Percentiles rank a stretch among this genome's conserved stretches.
Evolutionary conservation across 1,284 basidiomycete species (phyloP).

Genomic region (Sanghuangporus baumii): DNA sequence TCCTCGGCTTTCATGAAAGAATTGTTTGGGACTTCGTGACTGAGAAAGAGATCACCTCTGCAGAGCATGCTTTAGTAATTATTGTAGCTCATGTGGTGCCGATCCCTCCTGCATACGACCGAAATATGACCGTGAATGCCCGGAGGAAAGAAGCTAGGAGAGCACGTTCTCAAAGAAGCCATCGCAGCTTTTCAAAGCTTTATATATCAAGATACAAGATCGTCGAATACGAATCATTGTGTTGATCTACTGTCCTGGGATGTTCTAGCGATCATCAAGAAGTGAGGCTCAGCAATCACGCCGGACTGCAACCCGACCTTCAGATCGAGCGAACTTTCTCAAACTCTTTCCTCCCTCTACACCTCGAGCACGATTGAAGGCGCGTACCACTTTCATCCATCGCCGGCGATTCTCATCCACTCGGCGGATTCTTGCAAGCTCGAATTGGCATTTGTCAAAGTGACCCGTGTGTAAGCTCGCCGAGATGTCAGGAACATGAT

Average conservation of each 20-base stretch:
- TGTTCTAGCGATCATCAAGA: background rate
- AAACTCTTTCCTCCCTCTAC: background rate
- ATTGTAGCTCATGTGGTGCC: too few species aligned
- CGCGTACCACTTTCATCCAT: background rate
- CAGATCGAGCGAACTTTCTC: background rate
- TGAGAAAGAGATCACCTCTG: too few species aligned
- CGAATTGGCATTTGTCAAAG: background rate
- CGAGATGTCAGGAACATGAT: background rate
- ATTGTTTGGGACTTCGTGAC: constrained; percentile 4
- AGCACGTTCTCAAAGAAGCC: too few species aligned
- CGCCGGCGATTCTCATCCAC: background rate
- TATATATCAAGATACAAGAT: too few species aligned
- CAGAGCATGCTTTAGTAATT: too few species aligned
- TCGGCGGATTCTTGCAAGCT: background rate
- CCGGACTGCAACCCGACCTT: background rate
- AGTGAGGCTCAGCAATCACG: background rate
- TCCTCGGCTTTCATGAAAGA: constrained; percentile 62
- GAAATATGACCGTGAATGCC: too few species aligned
- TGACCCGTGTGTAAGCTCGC: background rate
- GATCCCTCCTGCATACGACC: too few species aligned
- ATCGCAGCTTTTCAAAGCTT: too few species aligned
- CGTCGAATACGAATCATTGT: too few species aligned
- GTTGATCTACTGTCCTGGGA: too few species aligned
- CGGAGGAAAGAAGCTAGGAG: too few species aligned
- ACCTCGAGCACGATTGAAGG: background rate